Conservation (phyloP, 257 asterid genomes). For the Capsicum pubescens region DNA sequence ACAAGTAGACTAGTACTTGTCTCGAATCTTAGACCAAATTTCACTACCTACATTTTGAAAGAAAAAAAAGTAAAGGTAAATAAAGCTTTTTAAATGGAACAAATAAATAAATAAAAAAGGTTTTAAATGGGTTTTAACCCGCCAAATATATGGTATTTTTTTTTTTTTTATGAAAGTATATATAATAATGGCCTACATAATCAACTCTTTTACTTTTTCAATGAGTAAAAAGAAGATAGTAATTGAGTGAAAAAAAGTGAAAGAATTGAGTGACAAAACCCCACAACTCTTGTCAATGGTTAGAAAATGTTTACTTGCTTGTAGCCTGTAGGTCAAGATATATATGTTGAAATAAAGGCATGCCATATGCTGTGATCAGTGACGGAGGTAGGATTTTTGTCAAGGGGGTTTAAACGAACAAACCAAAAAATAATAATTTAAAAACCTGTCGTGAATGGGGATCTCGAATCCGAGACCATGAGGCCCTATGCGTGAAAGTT, state of each 20-base stretch:
- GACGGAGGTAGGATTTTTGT: no score
- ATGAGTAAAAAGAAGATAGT: constrained; percentile 38
- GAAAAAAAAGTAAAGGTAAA: not conserved
- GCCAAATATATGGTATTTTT: constrained; percentile 26
- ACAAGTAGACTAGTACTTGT: constrained; percentile 8
- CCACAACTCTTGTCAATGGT: constrained; percentile 23
- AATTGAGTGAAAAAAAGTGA: constrained; percentile 48
- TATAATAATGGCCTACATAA: constrained; percentile 53
- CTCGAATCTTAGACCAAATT: constrained; percentile 20
- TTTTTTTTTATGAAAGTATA: not conserved
- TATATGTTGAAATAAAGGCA: constrained; percentile 41
- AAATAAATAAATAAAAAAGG: no score
- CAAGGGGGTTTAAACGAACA: no score
- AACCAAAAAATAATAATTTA: no score
- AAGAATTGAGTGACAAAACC: constrained; percentile 36
- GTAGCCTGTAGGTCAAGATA: constrained; percentile 64
- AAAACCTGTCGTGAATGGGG: no score
- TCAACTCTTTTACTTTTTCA: constrained; percentile 57
- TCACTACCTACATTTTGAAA: not conserved
- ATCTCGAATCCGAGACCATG: no score
- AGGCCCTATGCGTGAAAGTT: no score
- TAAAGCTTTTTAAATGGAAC: not conserved
- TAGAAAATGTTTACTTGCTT: constrained; percentile 53
- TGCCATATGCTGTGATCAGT: not conserved
- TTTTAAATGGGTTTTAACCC: no score